phyloP scores from a whole-genome alignment of 1,284 basidiomycete species.

The Austroboletus novae-zelandiae region DNA sequence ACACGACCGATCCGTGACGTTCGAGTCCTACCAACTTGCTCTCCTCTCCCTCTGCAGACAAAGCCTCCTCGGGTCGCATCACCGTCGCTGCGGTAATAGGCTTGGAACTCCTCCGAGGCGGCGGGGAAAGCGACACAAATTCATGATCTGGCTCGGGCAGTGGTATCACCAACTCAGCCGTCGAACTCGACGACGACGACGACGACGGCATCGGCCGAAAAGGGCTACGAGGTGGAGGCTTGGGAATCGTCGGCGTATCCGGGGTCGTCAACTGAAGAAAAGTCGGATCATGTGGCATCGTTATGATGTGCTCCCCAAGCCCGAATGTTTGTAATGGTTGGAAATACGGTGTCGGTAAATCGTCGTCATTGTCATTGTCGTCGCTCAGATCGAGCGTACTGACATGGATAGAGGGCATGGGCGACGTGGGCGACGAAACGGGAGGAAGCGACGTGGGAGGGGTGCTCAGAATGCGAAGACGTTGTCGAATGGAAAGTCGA shows the following conservation, averaged over 20 bases:
- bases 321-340: slow-evolving; percentile 41
- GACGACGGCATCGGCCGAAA: slow-evolving; percentile 6
- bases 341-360: slow-evolving; percentile 22
- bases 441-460: slow-evolving; percentile 12
- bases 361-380: slow-evolving; percentile 20
- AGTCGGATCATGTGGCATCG: slow-evolving; percentile 53
- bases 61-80: slow-evolving; percentile 12
- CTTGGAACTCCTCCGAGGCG: slow-evolving; percentile 27
- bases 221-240: slow-evolving; percentile 22
- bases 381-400: slow-evolving; percentile 30
- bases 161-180: neutral
- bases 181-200: neutral
- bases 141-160: slow-evolving; percentile 15
- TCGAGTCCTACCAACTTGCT: slow-evolving; percentile 8
- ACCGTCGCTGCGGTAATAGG: slow-evolving; percentile 11
- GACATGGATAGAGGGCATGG: slow-evolving; percentile 16
- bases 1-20: slow-evolving; percentile 26
- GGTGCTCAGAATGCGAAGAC: slow-evolving; percentile 58
- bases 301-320: slow-evolving; percentile 58
- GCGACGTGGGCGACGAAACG: slow-evolving; percentile 5
- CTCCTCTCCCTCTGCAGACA: slow-evolving; percentile 11
- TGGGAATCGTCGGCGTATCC: slow-evolving; percentile 35
- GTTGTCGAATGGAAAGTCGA: slow-evolving; percentile 50
- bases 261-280: slow-evolving; percentile 55
- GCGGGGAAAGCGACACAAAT: slow-evolving; percentile 31